These are phyloP conservation scores for Sporothrix euskadiensis DNA, from an alignment of 2,329 filamentous ascomycete genomes.

Conservation along the genomic window DNA sequence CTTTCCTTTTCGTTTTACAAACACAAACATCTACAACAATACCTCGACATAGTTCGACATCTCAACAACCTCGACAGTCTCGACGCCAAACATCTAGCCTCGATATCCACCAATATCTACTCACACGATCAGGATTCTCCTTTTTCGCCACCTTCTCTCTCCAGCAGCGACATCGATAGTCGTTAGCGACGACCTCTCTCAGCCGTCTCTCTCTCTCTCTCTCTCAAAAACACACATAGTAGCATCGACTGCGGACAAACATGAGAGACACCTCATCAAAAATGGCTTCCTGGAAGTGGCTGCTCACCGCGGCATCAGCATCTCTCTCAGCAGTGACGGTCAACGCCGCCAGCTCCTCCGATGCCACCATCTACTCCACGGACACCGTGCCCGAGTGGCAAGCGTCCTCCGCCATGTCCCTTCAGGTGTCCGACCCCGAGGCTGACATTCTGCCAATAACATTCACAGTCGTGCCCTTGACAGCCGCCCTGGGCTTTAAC, in stretches of 20 bases:
- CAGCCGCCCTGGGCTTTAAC: constrained; percentile 47
- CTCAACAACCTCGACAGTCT: constrained; percentile 2
- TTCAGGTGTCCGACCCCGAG: constrained; percentile 40
- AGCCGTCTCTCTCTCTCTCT: neutral
- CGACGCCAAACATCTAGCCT: neutral
- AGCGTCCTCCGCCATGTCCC: constrained; percentile 44
- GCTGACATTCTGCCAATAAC: constrained; percentile 37
- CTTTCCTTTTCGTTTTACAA: constrained; percentile 13
- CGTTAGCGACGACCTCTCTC: neutral
- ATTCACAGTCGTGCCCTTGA: constrained; percentile 51
- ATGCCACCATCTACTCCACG: constrained; percentile 36
- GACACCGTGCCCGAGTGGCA: constrained; percentile 45
- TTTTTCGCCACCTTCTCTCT: neutral
- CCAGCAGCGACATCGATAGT: neutral
- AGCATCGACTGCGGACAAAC: neutral
- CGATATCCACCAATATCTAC: neutral
- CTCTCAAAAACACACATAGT: neutral
- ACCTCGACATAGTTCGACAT: neutral
- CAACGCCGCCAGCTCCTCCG: constrained; percentile 41
- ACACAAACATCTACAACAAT: constrained; percentile 4
- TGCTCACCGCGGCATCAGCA: constrained; percentile 37
- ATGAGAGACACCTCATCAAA: constrained; percentile 12
- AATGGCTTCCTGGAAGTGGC: constrained; percentile 42
- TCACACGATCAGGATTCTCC: neutral
- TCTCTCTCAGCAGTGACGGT: constrained; percentile 39